Evolutionary conservation across 441 rosid species (phyloP).

Genomic region (Populus trichocarpa): DNA sequence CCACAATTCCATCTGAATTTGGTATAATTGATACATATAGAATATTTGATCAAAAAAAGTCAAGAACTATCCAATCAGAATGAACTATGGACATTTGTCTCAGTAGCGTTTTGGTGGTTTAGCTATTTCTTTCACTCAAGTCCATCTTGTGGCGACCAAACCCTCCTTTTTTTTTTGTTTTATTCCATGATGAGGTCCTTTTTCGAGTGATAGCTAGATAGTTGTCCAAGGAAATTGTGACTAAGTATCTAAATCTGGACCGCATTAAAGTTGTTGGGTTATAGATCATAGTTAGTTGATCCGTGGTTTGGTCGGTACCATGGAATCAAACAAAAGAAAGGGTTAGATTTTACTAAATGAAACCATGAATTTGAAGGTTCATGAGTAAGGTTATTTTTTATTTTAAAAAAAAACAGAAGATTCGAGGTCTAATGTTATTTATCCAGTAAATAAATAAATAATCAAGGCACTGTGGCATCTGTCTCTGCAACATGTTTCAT

Average conservation of each 20-base stretch:
- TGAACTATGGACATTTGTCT: not conserved
- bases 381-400: too few relatives aligned
- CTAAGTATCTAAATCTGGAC: not conserved
- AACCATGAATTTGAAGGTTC: not conserved
- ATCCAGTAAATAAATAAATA: too few relatives aligned
- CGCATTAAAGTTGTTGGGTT: slow-evolving; percentile 16
- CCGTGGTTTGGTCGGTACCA: slow-evolving; percentile 38
- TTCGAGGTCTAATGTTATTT: too few relatives aligned
- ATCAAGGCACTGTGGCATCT: too few relatives aligned
- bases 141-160: not conserved
- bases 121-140: slow-evolving; percentile 4
- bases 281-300: slow-evolving; percentile 41
- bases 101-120: slow-evolving; percentile 12
- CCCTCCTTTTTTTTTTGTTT: not conserved
- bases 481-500: not conserved
- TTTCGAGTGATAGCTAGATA: not conserved
- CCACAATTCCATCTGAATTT: too few relatives aligned
- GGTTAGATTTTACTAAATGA: not conserved
- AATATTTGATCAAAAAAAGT: not conserved
- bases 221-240: too few relatives aligned
- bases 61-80: not conserved
- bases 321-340: not conserved
- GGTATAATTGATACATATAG: too few relatives aligned
- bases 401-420: too few relatives aligned
- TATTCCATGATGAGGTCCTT: not conserved